phyloP scores from a whole-genome alignment of 495 filamentous ascomycete genomes.

The Stereocaulon alpinum region DNA sequence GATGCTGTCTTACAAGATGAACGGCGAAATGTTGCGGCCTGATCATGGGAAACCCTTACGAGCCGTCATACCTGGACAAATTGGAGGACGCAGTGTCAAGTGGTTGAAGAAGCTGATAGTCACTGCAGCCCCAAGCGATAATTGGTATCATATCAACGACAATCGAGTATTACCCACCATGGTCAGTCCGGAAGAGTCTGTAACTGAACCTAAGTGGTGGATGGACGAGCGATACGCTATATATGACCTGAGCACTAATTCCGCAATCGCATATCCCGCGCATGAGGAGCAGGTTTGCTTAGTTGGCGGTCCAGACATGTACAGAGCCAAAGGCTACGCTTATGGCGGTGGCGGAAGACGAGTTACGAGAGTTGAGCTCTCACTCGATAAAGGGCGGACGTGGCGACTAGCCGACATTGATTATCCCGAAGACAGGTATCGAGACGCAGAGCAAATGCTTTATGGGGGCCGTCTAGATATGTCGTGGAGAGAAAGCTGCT shows the following conservation, averaged over 20 bases:
- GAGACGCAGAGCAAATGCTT: conserved; percentile 53
- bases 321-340: conserved; percentile 71
- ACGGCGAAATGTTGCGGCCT: conserved; percentile 70
- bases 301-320: conserved; percentile 38
- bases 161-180: conserved; percentile 87
- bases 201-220: conserved; percentile 70
- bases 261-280: conserved; percentile 68
- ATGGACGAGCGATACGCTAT: conserved; percentile 89
- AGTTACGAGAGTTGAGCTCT: conserved; percentile 74
- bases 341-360: conserved; percentile 85
- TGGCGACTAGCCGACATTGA: conserved; percentile 76
- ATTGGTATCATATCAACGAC: conserved; percentile 96
- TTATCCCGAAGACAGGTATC: conserved; percentile 83
- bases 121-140: conserved; percentile 70
- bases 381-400: conserved; percentile 69
- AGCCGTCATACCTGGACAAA: conserved; percentile 83
- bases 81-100: conserved; percentile 90
- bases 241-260: conserved; percentile 86
- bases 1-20: conserved; percentile 89
- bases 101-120: conserved; percentile 83
- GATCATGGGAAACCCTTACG: conserved; percentile 85
- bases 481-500: conserved; percentile 68
- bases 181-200: conserved; percentile 73
- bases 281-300: conserved; percentile 66
- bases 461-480: conserved; percentile 77